phyloP scores from a whole-genome alignment of 2,329 filamentous ascomycete species.

The Cryoendolithus antarcticus region DNA sequence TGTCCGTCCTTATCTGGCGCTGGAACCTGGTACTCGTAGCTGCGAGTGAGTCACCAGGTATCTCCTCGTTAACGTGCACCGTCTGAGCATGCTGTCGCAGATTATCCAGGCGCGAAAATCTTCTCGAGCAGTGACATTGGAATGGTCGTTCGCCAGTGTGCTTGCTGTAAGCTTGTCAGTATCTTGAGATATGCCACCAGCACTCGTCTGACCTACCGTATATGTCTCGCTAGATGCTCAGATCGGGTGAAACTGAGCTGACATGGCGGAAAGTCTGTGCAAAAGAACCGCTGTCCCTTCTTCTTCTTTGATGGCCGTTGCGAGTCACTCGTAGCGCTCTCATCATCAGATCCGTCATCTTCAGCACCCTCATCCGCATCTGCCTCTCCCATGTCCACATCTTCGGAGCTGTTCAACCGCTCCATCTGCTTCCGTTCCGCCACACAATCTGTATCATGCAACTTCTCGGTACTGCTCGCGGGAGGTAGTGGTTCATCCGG shows the following conservation, averaged over 20 bases:
- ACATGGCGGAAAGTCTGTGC: constrained; percentile 87
- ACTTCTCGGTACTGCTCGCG: not conserved
- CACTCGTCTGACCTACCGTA: constrained; percentile 50
- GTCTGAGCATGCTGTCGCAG: constrained; percentile 93
- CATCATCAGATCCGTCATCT: constrained; percentile 42
- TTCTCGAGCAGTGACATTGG: constrained; percentile 84
- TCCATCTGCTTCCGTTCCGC: too few species aligned
- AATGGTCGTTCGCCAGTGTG: constrained; percentile 96
- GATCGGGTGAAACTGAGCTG: constrained; percentile 90
- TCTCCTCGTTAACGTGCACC: constrained; percentile 94
- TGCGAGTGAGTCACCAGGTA: constrained; percentile 83
- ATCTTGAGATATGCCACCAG: not conserved
- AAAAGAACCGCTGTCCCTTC: constrained; percentile 92
- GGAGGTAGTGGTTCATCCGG: constrained; percentile 16
- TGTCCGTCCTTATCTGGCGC: constrained; percentile 77
- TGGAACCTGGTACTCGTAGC: constrained; percentile 88
- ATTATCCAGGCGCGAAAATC: constrained; percentile 91
- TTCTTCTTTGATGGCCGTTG: constrained; percentile 83
- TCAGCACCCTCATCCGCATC: constrained; percentile 63
- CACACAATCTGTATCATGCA: too few species aligned
- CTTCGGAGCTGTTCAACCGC: constrained; percentile 41
- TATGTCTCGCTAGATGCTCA: constrained; percentile 88
- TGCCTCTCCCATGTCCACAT: constrained; percentile 60
- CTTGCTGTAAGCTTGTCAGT: constrained; percentile 49
- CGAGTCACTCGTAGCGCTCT: constrained; percentile 42